Percentiles rank a stretch among this genome's conserved stretches.
Conservation (phyloP, 2,329 filamentous ascomycete species). For the Trichoderma arundinaceum region DNA sequence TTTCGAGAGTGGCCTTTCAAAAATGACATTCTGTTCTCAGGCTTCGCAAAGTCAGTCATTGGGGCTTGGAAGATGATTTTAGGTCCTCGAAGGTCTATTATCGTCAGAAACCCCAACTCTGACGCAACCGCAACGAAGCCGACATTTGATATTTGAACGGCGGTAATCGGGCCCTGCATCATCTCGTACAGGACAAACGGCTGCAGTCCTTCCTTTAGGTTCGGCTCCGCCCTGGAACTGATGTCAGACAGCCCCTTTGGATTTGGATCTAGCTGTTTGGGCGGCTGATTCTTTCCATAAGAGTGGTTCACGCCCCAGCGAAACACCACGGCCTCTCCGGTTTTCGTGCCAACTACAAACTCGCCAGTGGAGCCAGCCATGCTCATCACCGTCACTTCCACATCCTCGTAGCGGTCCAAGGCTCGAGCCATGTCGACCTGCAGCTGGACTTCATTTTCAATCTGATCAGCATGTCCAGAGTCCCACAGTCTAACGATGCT, state of each 20-base stretch:
- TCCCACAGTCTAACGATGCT: slow-evolving; percentile 94
- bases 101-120: slow-evolving; percentile 76
- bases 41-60: slow-evolving; percentile 74
- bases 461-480: slow-evolving; percentile 86
- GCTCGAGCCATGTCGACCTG: slow-evolving; percentile 88
- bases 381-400: slow-evolving; percentile 79
- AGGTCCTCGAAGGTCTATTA: slow-evolving; percentile 89
- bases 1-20: slow-evolving; percentile 52
- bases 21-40: slow-evolving; percentile 78
- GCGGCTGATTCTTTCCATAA: slow-evolving; percentile 64
- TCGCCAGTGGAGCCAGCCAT: slow-evolving; percentile 83
- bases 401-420: slow-evolving; percentile 75
- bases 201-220: slow-evolving; percentile 78
- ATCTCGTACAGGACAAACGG: slow-evolving; percentile 83
- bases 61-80: slow-evolving; percentile 78
- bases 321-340: slow-evolving; percentile 86
- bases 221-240: slow-evolving; percentile 70
- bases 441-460: slow-evolving; percentile 81
- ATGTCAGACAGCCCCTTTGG: slow-evolving; percentile 78
- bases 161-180: slow-evolving; percentile 79
- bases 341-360: slow-evolving; percentile 78
- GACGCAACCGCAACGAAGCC: slow-evolving; percentile 90
- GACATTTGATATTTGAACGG: slow-evolving; percentile 84
- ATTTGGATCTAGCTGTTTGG: slow-evolving; percentile 58
- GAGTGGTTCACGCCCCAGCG: slow-evolving; percentile 83